A percentile compares a stretch with the other conserved stretches of the same genome.
phyloP scores from a whole-genome alignment of 345 rosid genomes.

The Rhodamnia rubescens region DNA sequence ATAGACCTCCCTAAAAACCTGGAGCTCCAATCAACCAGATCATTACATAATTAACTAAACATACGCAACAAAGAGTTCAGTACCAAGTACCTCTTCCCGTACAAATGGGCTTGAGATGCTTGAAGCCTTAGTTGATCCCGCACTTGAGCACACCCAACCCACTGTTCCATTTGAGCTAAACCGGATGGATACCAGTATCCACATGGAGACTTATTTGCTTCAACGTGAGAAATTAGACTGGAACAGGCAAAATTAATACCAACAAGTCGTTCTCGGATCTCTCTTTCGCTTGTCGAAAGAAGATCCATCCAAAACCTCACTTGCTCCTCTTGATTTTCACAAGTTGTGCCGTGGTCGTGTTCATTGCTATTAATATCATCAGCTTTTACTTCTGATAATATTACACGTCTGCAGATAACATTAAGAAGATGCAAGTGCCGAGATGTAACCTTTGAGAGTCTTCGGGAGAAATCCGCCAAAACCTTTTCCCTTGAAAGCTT shows the following conservation, averaged over 20 bases:
- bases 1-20: background rate
- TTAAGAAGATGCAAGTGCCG: constrained; percentile 74
- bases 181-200: constrained; percentile 54
- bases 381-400: constrained; percentile 41
- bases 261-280: constrained; percentile 76
- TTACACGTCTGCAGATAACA: constrained; percentile 51
- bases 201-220: constrained; percentile 3
- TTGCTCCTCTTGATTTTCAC: constrained; percentile 20
- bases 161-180: constrained; percentile 59
- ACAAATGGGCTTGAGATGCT: constrained; percentile 24
- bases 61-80: background rate
- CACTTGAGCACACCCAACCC: constrained; percentile 41
- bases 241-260: constrained; percentile 43
- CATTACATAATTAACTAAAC: background rate
- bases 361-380: constrained; percentile 43
- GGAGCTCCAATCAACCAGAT: background rate
- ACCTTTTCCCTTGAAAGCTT: constrained; percentile 30
- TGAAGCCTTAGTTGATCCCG: constrained; percentile 30
- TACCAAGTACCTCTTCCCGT: constrained; percentile 26
- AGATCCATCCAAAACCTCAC: constrained; percentile 42
- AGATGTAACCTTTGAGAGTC: constrained; percentile 35
- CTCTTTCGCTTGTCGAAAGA: constrained; percentile 56
- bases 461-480: constrained; percentile 22
- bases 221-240: constrained; percentile 8
- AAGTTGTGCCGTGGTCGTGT: constrained; percentile 8